Conservation (phyloP, 495 filamentous ascomycete species). For the Xylaria venustula region DNA sequence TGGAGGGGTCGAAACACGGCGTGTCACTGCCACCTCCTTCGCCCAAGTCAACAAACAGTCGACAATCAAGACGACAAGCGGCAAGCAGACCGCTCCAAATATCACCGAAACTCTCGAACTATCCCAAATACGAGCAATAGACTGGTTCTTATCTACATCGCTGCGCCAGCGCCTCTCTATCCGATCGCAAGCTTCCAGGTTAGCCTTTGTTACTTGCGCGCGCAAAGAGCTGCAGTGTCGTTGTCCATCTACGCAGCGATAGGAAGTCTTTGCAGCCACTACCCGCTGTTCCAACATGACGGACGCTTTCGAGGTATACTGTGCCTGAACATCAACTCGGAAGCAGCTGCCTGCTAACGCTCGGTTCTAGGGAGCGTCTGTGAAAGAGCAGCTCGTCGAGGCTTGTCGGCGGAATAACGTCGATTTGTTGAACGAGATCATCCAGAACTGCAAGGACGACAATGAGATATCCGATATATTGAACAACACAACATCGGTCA, state of each 20-base stretch:
- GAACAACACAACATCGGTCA: conserved; percentile 76
- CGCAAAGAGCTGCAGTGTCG: not conserved
- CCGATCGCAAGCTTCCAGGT: not conserved
- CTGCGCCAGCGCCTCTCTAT: not conserved
- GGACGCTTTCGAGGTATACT: conserved; percentile 24
- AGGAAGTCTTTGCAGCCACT: not conserved
- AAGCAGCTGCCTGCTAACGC: conserved; percentile 26
- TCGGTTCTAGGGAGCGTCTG: conserved; percentile 71
- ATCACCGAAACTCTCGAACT: not conserved
- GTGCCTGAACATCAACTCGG: conserved; percentile 36
- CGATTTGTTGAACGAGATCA: conserved; percentile 66
- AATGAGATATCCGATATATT: conserved; percentile 65
- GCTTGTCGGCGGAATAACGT: conserved; percentile 90
- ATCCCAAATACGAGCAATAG: not conserved
- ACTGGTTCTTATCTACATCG: not conserved
- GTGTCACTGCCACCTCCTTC: conserved; percentile 26
- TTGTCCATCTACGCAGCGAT: not conserved
- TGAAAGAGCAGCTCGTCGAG: conserved; percentile 83
- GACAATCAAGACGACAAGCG: not conserved
- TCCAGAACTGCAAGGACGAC: conserved; percentile 47
- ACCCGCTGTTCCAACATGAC: conserved; percentile 34
- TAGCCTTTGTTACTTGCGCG: not conserved
- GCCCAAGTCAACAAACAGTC: conserved; percentile 2
- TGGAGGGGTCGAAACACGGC: conserved; percentile 7
- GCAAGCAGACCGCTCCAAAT: not conserved